Base-by-base conservation (phyloP, 2,329 filamentous ascomycete species). In the Exophiala mesophila region DNA sequence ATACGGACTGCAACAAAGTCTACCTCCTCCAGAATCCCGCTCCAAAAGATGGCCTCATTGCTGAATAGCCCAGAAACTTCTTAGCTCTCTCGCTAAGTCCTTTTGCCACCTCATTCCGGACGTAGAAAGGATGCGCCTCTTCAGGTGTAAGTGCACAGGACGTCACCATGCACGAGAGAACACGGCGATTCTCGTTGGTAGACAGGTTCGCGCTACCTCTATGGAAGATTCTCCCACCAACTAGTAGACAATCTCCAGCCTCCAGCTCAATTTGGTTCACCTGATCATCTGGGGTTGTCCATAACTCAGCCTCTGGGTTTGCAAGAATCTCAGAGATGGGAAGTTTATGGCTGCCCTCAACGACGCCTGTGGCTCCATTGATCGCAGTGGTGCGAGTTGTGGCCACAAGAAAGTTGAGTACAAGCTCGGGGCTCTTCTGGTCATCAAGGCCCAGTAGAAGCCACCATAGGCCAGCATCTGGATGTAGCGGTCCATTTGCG, bases 401-500 rank as follows among this genome's bases (percentile, higher is more conserved):
- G 6, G 26, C 36, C 7, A 39, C 15, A 15, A 39, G 24, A 19
- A 39, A 39, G 26, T 39, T 39, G 36, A 32, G 12, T 7, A 32
- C 24, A 20, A 19, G 12, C 17, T 39, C 36, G 15, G 36, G 36
- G 10, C 23, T 26, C 3, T 12, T 21, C 7, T 9, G 32, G 5
- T 16, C 23, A 8, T 23, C 17, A 8, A 36, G 34, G 9, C 19
- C 19, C 15, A 18, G 15, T 5, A 36, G 19, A 5, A 36, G 7
- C 34, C 7, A 23, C 6, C 6, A 29, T 18, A 7, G 9, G 5
- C 9, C 23, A 7, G 6, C 12, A 28, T 48, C 45, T 4, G 34
- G 45, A 32, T 48, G 45, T 2, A 48, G 41, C 12, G 8, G 24
- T n/a, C 39, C 34, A 5, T 26, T 23, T n/a, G 10, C 21, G 41